Conservation (phyloP, 2,329 filamentous ascomycete species). For the Aureobasidium sp. region DNA sequence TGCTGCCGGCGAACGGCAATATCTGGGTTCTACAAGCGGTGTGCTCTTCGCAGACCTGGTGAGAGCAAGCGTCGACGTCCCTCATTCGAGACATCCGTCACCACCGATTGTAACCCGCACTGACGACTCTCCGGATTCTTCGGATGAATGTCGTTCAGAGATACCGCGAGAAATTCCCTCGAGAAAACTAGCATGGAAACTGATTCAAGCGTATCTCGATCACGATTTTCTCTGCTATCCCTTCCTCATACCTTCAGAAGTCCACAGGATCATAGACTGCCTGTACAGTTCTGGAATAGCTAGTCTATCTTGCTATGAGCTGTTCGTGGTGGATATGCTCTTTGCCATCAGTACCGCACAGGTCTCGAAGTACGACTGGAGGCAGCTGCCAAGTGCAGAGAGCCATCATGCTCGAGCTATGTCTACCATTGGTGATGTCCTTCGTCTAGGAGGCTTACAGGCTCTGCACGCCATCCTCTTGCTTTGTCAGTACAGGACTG, state of each 20-base stretch:
- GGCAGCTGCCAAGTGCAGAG: conserved; percentile 47
- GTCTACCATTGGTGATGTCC: conserved; percentile 40
- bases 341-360: conserved; percentile 50
- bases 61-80: conserved; percentile 30
- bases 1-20: conserved; percentile 48
- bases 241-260: conserved; percentile 39
- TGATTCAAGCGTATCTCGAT: conserved; percentile 46
- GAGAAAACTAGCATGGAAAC: conserved; percentile 38
- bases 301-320: conserved; percentile 34
- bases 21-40: conserved; percentile 46
- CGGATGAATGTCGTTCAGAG: conserved; percentile 14
- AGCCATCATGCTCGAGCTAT: conserved; percentile 47
- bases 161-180: conserved; percentile 35
- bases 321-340: conserved; percentile 50
- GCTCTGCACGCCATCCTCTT: conserved; percentile 48
- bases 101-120: neutral
- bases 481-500: conserved; percentile 50
- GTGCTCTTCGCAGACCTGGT: conserved; percentile 49
- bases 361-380: conserved; percentile 51
- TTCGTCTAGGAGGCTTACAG: conserved; percentile 40
- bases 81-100: conserved; percentile 21
- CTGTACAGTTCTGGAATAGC: conserved; percentile 37
- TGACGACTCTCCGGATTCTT: conserved; percentile 4
- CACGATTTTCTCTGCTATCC: conserved; percentile 52
- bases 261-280: conserved; percentile 33